Evolutionary conservation across 176 grass and related monocot genomes (phyloP).

Genomic region (Saccharum officinarum): DNA sequence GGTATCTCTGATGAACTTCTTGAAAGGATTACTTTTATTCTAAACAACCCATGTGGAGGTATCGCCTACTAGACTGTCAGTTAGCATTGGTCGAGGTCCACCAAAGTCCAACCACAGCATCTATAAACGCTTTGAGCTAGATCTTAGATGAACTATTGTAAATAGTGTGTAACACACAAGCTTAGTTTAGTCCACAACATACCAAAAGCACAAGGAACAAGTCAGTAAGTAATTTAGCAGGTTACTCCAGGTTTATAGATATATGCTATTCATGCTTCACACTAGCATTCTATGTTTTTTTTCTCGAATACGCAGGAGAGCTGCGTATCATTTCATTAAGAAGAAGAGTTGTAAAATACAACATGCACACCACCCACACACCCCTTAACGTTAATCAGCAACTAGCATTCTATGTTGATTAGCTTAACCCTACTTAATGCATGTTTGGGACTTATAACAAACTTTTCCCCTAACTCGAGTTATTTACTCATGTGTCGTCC

Average conservation of each 20-base stretch:
- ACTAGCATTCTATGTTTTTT: neutral
- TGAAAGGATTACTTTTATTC: neutral
- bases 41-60: conserved; percentile 23
- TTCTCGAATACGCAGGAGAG: too few relatives aligned
- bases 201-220: neutral
- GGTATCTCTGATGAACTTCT: neutral
- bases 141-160: neutral
- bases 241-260: neutral
- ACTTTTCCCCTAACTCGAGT: neutral
- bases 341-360: too few relatives aligned
- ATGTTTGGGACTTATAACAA: neutral
- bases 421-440: neutral
- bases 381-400: neutral
- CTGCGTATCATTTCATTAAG: too few relatives aligned
- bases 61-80: neutral
- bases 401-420: neutral
- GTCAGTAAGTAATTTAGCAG: neutral
- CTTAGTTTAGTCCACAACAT: neutral
- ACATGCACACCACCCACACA: too few relatives aligned
- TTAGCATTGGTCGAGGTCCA: neutral
- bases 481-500: neutral
- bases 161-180: neutral
- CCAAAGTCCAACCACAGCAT: neutral
- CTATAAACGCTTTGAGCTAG: neutral
- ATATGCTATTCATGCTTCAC: conserved; percentile 26